Evolutionary conservation across 139 green algal species (phyloP).

Genomic region (Desmodesmus armatus): DNA sequence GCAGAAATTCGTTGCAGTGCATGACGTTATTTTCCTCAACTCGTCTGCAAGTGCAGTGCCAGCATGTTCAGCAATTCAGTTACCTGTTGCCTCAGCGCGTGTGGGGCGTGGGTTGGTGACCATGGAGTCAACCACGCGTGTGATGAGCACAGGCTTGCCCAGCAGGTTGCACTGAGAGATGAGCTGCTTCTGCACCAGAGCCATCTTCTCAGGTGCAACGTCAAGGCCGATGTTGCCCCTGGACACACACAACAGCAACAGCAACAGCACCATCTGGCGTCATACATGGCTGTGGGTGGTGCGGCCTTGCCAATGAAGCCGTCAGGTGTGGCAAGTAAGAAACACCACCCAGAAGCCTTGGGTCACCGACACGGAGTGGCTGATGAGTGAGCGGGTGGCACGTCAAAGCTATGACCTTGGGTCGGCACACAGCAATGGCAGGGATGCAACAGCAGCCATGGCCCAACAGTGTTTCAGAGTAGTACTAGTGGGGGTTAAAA

Average conservation of each 20-base stretch:
- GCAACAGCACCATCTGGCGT: no score
- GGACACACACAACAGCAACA: not conserved
- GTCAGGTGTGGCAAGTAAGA: no score
- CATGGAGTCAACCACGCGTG: constrained; percentile 94
- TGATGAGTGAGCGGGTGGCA: no score
- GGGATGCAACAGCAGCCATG: no score
- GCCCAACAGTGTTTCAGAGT: no score
- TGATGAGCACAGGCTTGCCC: constrained; percentile 90
- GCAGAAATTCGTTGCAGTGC: not conserved
- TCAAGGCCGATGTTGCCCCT: constrained; percentile 93
- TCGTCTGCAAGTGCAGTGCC: not conserved
- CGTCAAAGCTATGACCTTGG: no score
- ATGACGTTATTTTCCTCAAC: not conserved
- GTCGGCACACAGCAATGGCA: no score
- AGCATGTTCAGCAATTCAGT: not conserved
- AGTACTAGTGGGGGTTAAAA: no score
- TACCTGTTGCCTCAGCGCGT: constrained; percentile 87
- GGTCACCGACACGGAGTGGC: no score
- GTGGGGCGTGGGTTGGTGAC: constrained; percentile 84
- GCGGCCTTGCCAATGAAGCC: no score
- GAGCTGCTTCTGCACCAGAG: constrained; percentile 50
- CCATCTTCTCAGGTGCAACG: constrained; percentile 91
- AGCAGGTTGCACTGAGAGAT: constrained; percentile 82
- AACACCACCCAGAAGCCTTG: no score
- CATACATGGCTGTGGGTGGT: no score